A percentile compares a stretch with the other conserved stretches of the same genome.
Evolutionary conservation across 106 monocot genomes (phyloP).

Genomic region (Dendrobium nobile): DNA sequence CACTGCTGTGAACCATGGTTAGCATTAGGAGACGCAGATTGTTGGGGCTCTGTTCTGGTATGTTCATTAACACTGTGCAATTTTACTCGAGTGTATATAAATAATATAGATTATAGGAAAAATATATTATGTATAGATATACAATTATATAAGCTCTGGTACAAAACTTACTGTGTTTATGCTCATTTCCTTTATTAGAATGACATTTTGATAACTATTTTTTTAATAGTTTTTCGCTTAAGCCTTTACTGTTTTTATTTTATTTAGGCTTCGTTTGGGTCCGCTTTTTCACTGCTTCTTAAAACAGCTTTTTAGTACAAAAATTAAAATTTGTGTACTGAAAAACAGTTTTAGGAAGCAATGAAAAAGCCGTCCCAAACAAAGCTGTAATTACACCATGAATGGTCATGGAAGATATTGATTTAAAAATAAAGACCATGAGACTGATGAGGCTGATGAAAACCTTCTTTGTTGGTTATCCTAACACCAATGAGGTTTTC

Average conservation of each 20-base stretch:
- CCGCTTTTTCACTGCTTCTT: no score
- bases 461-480: background rate
- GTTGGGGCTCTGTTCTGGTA: conserved; percentile 9
- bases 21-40: conserved; percentile 10
- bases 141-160: background rate
- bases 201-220: background rate
- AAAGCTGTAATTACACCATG: background rate
- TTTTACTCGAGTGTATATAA: background rate
- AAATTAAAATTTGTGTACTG: no score
- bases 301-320: no score
- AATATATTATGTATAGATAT: background rate
- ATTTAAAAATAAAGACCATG: background rate
- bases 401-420: background rate
- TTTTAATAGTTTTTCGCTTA: background rate
- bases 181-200: background rate
- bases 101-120: background rate
- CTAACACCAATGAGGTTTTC: background rate
- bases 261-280: background rate
- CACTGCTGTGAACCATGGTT: conserved; percentile 1
- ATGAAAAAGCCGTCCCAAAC: no score
- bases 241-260: background rate
- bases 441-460: background rate
- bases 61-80: background rate
- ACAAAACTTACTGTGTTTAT: background rate
- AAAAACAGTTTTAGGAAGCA: no score